Conservation (phyloP, 305 asterid species). For the Fraxinus paxiana region DNA sequence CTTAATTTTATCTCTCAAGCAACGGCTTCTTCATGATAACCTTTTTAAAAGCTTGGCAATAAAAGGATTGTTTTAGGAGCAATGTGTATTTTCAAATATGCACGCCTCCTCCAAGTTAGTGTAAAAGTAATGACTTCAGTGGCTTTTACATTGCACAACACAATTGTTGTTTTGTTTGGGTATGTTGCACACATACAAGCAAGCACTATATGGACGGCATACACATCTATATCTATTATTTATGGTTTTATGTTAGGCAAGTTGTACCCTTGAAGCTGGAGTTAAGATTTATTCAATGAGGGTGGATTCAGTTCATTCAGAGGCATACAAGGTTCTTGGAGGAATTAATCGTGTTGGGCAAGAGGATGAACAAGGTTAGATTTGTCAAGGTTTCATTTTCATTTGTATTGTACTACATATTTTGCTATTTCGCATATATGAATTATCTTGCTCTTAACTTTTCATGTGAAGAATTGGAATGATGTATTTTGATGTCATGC, state of each 20-base stretch:
- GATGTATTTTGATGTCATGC: constrained; percentile 7
- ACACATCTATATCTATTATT: not conserved
- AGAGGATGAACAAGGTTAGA: constrained; percentile 70
- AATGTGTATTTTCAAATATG: not conserved
- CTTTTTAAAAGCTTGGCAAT: not conserved
- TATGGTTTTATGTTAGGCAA: constrained; percentile 51
- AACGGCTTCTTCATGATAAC: not conserved
- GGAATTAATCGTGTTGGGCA: constrained; percentile 92
- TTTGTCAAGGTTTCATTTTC: constrained; percentile 11
- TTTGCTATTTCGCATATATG: not conserved
- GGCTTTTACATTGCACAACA: not conserved
- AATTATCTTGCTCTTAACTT: not conserved
- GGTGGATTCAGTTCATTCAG: constrained; percentile 93
- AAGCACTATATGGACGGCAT: not conserved
- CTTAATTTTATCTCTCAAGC: not conserved
- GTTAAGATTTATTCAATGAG: constrained; percentile 95
- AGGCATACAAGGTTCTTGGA: constrained; percentile 96
- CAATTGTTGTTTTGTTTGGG: not conserved
- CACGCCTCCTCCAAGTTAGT: not conserved
- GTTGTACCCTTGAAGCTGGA: constrained; percentile 99
- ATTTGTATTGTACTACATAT: not conserved
- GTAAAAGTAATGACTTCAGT: not conserved
- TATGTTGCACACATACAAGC: not conserved
- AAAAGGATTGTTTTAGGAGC: not conserved
- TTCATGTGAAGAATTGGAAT: not conserved